A percentile compares a stretch with the other conserved stretches of the same genome.
These are phyloP conservation scores for Canavalia gladiata DNA, from an alignment of 306 rosid species.

Conservation along the genomic window DNA sequence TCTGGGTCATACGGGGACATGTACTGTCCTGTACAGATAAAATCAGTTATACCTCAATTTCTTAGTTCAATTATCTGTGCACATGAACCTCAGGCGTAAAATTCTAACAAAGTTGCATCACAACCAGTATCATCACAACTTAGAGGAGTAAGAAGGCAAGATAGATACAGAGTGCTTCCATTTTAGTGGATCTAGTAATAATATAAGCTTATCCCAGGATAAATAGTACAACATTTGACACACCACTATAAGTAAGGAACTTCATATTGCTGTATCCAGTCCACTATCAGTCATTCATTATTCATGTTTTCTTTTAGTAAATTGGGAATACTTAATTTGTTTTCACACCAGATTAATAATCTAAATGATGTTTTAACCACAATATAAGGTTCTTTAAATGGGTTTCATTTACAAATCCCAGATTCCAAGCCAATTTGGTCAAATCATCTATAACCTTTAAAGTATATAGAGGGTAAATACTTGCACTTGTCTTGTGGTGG, in stretches of 20 bases:
- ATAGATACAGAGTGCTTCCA: constrained; percentile 23
- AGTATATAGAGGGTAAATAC: constrained; percentile 1
- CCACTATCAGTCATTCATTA: constrained; percentile 23
- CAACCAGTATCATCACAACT: constrained; percentile 32
- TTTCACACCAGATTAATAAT: constrained; percentile 21
- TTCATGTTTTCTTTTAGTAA: not conserved
- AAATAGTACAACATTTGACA: constrained; percentile 32
- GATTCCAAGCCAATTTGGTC: constrained; percentile 3
- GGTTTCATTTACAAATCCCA: constrained; percentile 27
- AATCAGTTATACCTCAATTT: constrained; percentile 46
- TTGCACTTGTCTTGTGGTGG: not conserved
- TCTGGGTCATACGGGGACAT: constrained; percentile 99
- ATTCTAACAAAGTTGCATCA: constrained; percentile 38
- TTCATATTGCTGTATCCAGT: constrained; percentile 1
- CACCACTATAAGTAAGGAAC: not conserved
- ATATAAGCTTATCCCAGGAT: constrained; percentile 2
- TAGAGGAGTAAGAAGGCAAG: constrained; percentile 34
- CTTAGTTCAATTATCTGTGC: constrained; percentile 20
- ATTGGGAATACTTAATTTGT: constrained; percentile 1
- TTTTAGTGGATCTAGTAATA: constrained; percentile 13
- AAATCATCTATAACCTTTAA: constrained; percentile 22
- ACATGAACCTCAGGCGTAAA: constrained; percentile 31
- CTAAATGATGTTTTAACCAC: constrained; percentile 29
- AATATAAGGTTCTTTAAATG: constrained; percentile 1
- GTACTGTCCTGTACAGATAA: constrained; percentile 84